Base-by-base conservation (phyloP, 2,329 filamentous ascomycete species). In the Ambrosiella cleistominuta region DNA sequence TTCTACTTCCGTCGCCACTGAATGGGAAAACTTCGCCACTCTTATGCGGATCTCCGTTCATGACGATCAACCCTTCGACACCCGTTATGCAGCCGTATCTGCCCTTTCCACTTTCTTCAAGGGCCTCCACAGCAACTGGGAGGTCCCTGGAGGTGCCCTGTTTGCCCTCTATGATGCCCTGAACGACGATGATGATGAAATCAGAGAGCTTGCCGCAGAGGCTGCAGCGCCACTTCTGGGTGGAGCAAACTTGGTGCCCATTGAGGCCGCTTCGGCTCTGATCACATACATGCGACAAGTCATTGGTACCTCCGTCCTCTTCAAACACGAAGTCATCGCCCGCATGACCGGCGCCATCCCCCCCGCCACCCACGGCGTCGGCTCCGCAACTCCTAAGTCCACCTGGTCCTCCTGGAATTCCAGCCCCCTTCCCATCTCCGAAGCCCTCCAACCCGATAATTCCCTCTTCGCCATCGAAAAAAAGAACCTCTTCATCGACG, bases 401-500 rank as follows among this genome's bases (percentile, higher is more conserved):
- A 50, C 62, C 3, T 66, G 67, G 36, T 65, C 47, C 63, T 4
- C 55, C 71, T 0, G 52, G 38, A 70, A 72, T 0, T 65, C 66
- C 27, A 55, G 63, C 1, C 72, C 75, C 59, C 70, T 83, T 17
- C 61, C 65, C 2, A 62, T 66, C 7, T 75, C 77, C 3, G 7
- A 42, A 15, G 52, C 52, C 7, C 67, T 80, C 64, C 69, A 71
- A 58, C 72, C 76, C 63, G 79, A 87, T 65, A 79, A 82, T 62
- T 75, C 82, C 2, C 77, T 98, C 0, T 98, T 98, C 67, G 83
- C 79, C 0, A 77, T 88, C 58, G 93, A 98, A 70, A 90, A 94
- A 67, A 89, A 95, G 67, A 98, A 98, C 66, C 75, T 96, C n/a
- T 97, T 88, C 68, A 74, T 91, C 54, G 91, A 97, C 67, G 83